phyloP scores from a whole-genome alignment of 139 green algal species.

The Coelastrella sp. region DNA sequence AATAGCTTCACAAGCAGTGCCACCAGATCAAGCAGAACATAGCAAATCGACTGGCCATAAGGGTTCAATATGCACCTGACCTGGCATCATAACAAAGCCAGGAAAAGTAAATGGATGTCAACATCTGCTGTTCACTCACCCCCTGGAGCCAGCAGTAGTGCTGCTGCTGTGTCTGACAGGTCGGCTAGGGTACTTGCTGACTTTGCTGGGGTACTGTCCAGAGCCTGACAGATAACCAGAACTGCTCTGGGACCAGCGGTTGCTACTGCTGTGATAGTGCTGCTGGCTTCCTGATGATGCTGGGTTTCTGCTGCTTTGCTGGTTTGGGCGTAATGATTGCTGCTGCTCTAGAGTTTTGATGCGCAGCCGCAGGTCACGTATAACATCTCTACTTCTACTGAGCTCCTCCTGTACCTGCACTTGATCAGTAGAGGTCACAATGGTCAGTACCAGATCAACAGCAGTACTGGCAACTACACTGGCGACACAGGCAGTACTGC shows the following conservation, averaged over 20 bases:
- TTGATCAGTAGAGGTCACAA: no score
- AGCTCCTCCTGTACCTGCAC: slow-evolving; percentile 40
- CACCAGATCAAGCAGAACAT: no score
- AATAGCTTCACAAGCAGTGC: no score
- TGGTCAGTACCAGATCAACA: no score
- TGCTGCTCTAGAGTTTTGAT: slow-evolving; percentile 61
- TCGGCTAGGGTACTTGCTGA: not conserved
- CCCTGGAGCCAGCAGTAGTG: not conserved
- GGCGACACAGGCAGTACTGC: no score
- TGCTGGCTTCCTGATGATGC: not conserved
- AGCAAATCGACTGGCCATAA: no score
- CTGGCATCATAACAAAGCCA: no score
- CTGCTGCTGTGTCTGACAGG: not conserved
- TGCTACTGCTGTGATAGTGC: not conserved
- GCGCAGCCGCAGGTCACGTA: slow-evolving; percentile 54
- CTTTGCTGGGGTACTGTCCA: not conserved
- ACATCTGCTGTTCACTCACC: not conserved
- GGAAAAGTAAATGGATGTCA: not conserved
- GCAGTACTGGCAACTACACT: no score
- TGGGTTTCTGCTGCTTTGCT: not conserved
- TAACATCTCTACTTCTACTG: not conserved
- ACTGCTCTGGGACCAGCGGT: not conserved
- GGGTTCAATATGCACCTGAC: no score
- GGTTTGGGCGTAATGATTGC: not conserved
- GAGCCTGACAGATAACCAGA: not conserved